Base-by-base conservation (phyloP, 345 rosid species). In the Salix udensis region DNA sequence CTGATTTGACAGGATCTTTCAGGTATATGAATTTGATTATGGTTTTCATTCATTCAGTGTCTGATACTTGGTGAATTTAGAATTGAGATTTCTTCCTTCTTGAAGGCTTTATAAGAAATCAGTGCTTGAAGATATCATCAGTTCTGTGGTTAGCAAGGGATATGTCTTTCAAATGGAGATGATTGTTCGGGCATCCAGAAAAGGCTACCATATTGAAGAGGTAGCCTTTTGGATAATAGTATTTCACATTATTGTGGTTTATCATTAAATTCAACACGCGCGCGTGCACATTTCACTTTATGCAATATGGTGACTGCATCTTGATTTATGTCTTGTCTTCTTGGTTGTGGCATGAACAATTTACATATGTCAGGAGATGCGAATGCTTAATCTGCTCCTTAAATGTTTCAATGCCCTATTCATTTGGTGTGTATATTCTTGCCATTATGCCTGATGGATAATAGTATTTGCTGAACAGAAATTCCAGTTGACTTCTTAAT, bases 91-190 rank as follows among this genome's bases (percentile, higher is more conserved):
- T 64, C 6, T 34, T 65, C 72, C 36, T 36, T 15, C 13, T 76
- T 77, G 75, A 81, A 96, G 99, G 78, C 91, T 93, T 64, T 93
- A 93, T 84, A 85, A 81, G 88, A 96, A 91, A 84, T 86, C 89
- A 4, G 97, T 83, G 72, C 95, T 96, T 50, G 95, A 96, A 87
- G 97, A 91, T 60, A 80, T 93, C 65, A 93, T 96, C 65, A 83
- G 84, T 74, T 90, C 97, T 65, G 88, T 91, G 60, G 97, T 96
- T 58, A 96, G 98, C 75, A 96, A 93, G 82, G 97, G 98, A 36
- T 93, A 94, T 60, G 99, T 96, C 65, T 96, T 96, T 82, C 99
- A 96, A 80, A 96, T 96, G 97, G 99, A 96, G 89, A 96, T 96
- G 97, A 93, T 96, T 70, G 99, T 96, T 44, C 93, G 98, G 68